Evolutionary conservation across 768 basidiomycete genomes (phyloP).

Genomic region (Butyriboletus loyo): DNA sequence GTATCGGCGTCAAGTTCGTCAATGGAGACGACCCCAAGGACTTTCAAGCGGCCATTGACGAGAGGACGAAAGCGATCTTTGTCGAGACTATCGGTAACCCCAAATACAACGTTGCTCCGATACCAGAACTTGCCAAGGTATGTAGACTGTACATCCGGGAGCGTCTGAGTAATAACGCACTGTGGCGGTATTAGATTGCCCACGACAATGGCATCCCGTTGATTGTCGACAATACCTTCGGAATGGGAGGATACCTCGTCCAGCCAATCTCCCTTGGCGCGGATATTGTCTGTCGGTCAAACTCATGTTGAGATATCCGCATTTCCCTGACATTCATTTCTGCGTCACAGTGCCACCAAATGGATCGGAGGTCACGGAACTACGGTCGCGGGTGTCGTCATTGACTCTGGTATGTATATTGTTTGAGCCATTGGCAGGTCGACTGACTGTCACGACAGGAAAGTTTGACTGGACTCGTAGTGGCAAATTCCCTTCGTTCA

Average conservation of each 20-base stretch:
- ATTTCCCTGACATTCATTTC: neutral
- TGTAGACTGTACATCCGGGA: neutral
- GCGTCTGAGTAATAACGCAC: neutral
- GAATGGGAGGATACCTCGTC: constrained; percentile 55
- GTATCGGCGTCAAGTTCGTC: constrained; percentile 55
- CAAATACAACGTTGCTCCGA: constrained; percentile 51
- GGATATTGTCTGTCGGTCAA: constrained; percentile 46
- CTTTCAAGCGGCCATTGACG: constrained; percentile 54
- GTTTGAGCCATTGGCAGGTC: neutral
- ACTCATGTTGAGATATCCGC: no score
- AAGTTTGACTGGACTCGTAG: constrained; percentile 55
- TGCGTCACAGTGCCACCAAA: constrained; percentile 57
- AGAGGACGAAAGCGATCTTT: constrained; percentile 56
- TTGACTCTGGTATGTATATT: constrained; percentile 49
- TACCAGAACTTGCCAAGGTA: constrained; percentile 56
- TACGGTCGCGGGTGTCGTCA: constrained; percentile 59
- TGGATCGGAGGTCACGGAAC: constrained; percentile 72
- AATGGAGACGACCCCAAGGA: constrained; percentile 41
- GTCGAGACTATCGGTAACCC: constrained; percentile 66
- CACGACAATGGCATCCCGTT: constrained; percentile 58
- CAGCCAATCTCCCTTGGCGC: constrained; percentile 56
- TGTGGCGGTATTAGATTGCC: constrained; percentile 43
- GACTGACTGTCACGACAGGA: constrained; percentile 30
- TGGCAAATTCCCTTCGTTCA: constrained; percentile 56
- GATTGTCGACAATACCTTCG: constrained; percentile 66